Evolutionary conservation across 2,329 filamentous ascomycete genomes (phyloP).

Genomic region (Plenodomus biglobosus): DNA sequence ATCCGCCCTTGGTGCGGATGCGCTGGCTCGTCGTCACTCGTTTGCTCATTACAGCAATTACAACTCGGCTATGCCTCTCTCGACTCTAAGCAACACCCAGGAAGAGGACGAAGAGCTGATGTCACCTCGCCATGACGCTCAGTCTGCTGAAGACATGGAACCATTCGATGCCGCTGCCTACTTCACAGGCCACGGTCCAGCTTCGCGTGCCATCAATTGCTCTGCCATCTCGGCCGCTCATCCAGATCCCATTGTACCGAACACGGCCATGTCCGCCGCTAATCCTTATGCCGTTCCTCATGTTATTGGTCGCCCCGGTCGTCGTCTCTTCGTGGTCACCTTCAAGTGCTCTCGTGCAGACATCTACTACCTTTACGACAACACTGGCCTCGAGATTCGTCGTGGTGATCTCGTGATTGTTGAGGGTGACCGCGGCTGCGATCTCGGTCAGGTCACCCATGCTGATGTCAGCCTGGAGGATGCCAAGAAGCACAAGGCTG

Average conservation of each 20-base stretch:
- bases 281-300: slow-evolving; percentile 42
- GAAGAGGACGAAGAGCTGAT: slow-evolving; percentile 35
- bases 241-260: slow-evolving; percentile 34
- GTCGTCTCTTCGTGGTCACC: slow-evolving; percentile 76
- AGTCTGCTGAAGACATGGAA: slow-evolving; percentile 61
- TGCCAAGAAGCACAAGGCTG: slow-evolving; percentile 85
- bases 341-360: slow-evolving; percentile 97
- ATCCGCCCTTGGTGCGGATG: slow-evolving; percentile 22
- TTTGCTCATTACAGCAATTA: slow-evolving; percentile 57
- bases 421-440: slow-evolving; percentile 93
- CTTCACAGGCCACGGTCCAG: slow-evolving; percentile 42
- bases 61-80: slow-evolving; percentile 23
- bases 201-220: slow-evolving; percentile 40
- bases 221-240: slow-evolving; percentile 42
- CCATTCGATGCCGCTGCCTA: slow-evolving; percentile 47
- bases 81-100: slow-evolving; percentile 35
- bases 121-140: slow-evolving; percentile 30
- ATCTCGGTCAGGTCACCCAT: slow-evolving; percentile 87
- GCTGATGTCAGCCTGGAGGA: slow-evolving; percentile 85
- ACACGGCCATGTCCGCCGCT: slow-evolving; percentile 20
- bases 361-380: slow-evolving; percentile 95
- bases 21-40: slow-evolving; percentile 75
- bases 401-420: slow-evolving; percentile 94
- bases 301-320: slow-evolving; percentile 32
- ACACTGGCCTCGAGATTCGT: slow-evolving; percentile 87